Evolutionary conservation across 1,284 basidiomycete genomes (phyloP).

Genomic region (Coniferiporia weirii): DNA sequence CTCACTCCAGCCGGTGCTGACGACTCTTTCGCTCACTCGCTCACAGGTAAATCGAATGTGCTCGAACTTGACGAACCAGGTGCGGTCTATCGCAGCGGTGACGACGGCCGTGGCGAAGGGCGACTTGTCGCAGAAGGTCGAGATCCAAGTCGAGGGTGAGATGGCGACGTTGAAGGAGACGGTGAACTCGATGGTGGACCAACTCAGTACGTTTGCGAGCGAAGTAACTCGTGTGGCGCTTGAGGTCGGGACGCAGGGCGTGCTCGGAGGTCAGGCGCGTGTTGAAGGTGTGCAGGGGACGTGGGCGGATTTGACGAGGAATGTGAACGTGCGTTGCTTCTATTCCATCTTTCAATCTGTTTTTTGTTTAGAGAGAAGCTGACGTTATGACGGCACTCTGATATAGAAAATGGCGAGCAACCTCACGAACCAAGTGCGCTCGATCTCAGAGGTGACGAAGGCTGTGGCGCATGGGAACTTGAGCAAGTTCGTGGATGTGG

Average conservation of each 20-base stretch:
- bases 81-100: constrained; percentile 86
- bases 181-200: constrained; percentile 87
- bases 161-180: constrained; percentile 81
- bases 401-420: constrained; percentile 84
- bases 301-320: constrained; percentile 88
- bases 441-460: constrained; percentile 96
- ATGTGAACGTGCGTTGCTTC: constrained; percentile 66
- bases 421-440: constrained; percentile 94
- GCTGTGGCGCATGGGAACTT: constrained; percentile 93
- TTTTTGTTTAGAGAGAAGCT: constrained; percentile 12
- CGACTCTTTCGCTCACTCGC: constrained; percentile 15
- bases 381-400: background rate
- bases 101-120: constrained; percentile 91
- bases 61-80: constrained; percentile 89
- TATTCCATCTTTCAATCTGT: constrained; percentile 19
- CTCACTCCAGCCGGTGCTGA: constrained; percentile 11
- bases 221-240: constrained; percentile 94
- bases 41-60: constrained; percentile 88
- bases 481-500: constrained; percentile 86
- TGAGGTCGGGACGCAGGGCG: constrained; percentile 89
- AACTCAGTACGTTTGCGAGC: constrained; percentile 85
- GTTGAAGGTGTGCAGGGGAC: constrained; percentile 93
- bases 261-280: constrained; percentile 86
- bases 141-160: constrained; percentile 90
- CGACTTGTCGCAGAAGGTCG: constrained; percentile 86